phyloP scores from a whole-genome alignment of 2,329 filamentous ascomycete species.

The Plectosphaerella plurivora region DNA sequence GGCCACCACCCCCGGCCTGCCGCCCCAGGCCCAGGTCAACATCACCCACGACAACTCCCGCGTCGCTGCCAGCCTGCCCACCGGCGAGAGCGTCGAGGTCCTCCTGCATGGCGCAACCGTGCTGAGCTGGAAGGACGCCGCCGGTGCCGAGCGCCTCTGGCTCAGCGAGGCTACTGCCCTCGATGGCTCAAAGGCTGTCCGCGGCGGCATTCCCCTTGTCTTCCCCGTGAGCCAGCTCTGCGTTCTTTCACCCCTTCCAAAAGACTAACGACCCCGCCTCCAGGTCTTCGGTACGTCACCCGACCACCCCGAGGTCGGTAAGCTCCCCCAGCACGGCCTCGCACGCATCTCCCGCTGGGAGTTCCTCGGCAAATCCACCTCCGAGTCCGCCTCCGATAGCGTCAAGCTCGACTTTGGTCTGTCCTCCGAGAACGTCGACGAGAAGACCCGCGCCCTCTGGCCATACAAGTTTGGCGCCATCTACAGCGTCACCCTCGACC shows the following conservation, averaged over 20 bases:
- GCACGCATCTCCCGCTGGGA: conserved; percentile 89
- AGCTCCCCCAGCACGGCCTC: conserved; percentile 90
- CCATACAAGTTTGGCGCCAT: conserved; percentile 83
- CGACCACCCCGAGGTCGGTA: conserved; percentile 69
- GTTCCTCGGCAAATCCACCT: conserved; percentile 77
- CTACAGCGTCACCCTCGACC: conserved; percentile 84
- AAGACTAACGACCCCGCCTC: background rate
- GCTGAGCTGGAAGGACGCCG: conserved; percentile 83
- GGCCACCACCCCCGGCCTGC: conserved; percentile 66
- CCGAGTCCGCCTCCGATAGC: conserved; percentile 47
- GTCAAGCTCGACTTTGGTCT: conserved; percentile 97
- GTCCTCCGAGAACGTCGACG: conserved; percentile 65
- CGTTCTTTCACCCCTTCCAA: background rate
- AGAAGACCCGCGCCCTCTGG: conserved; percentile 70
- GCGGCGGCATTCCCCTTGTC: conserved; percentile 87
- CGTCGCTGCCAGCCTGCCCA: conserved; percentile 76
- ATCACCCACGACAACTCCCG: conserved; percentile 66
- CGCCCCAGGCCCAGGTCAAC: conserved; percentile 72
- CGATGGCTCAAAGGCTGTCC: conserved; percentile 83
- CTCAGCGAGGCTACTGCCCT: conserved; percentile 74
- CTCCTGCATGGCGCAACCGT: conserved; percentile 91
- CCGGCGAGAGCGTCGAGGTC: conserved; percentile 81
- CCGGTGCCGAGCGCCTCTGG: conserved; percentile 79
- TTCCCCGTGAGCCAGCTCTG: conserved; percentile 68
- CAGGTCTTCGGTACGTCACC: conserved; percentile 84